phyloP scores from a whole-genome alignment of 345 rosid genomes.

The Chamaenerion angustifolium region DNA sequence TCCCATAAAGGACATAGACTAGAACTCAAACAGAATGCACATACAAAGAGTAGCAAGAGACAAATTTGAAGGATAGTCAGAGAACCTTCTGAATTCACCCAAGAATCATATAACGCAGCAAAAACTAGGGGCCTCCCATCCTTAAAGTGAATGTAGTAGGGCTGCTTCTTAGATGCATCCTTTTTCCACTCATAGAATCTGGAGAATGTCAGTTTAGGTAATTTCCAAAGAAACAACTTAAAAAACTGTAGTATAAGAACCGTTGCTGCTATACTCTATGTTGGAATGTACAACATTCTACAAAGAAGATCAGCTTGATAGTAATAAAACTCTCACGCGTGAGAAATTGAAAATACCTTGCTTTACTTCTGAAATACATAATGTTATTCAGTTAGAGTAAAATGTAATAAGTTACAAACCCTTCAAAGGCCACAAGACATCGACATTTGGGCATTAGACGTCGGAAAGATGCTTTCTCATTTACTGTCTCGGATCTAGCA shows the following conservation, averaged over 20 bases:
- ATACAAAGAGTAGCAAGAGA: too few relatives aligned
- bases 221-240: neutral
- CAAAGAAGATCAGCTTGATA: too few relatives aligned
- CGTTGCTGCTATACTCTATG: too few relatives aligned
- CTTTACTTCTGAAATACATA: too few relatives aligned
- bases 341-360: too few relatives aligned
- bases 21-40: too few relatives aligned
- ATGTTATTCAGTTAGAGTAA: too few relatives aligned
- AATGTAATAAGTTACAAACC: slow-evolving; percentile 27
- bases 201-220: slow-evolving; percentile 1
- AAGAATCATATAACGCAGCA: slow-evolving; percentile 81
- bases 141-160: slow-evolving; percentile 75
- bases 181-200: slow-evolving; percentile 98
- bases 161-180: slow-evolving; percentile 83
- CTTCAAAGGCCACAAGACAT: slow-evolving; percentile 73
- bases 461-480: slow-evolving; percentile 81
- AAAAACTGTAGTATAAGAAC: neutral
- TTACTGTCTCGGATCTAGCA: slow-evolving; percentile 77
- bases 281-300: too few relatives aligned
- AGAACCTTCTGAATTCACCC: slow-evolving; percentile 67
- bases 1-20: too few relatives aligned
- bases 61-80: neutral
- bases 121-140: slow-evolving; percentile 75
- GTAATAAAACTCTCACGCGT: too few relatives aligned
- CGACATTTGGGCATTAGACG: slow-evolving; percentile 70